These are phyloP conservation scores for Thraustochytrium sp. DNA, from an alignment of 352 stramenopile species.

Conservation along the genomic window DNA sequence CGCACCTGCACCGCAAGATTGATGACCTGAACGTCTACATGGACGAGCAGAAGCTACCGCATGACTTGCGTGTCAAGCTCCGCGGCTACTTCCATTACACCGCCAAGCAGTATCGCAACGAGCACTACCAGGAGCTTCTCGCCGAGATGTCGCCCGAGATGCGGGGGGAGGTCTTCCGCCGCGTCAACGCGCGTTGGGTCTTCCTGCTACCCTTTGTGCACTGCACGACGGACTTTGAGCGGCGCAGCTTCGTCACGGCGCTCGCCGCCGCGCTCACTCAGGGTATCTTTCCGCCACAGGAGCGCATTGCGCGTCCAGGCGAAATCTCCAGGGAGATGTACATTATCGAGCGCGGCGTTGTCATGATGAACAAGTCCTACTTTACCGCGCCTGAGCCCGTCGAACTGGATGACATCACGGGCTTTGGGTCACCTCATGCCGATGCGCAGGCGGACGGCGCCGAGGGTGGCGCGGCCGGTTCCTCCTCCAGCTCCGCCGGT, in stretches of 20 bases:
- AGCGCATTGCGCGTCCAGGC: conserved; percentile 16
- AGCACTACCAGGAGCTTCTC: conserved; percentile 41
- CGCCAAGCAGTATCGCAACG: conserved; percentile 7
- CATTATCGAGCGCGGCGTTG: conserved; percentile 44
- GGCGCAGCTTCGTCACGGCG: conserved; percentile 31
- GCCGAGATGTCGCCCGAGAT: conserved; percentile 43
- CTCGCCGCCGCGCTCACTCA: conserved; percentile 2
- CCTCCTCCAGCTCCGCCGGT: neutral
- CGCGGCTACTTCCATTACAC: conserved; percentile 43
- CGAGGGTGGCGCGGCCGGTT: too few species aligned
- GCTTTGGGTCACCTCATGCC: neutral
- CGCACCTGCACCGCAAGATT: conserved; percentile 34
- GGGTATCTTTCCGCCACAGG: conserved; percentile 27
- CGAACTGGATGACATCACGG: neutral
- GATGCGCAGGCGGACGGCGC: neutral
- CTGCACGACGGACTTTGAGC: conserved; percentile 15
- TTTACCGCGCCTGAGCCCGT: neutral
- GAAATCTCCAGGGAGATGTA: conserved; percentile 17
- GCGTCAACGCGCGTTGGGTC: conserved; percentile 28
- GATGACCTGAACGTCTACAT: conserved; percentile 50
- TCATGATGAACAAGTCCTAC: conserved; percentile 34
- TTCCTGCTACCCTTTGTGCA: conserved; percentile 31
- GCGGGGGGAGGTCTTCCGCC: conserved; percentile 19
- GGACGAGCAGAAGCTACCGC: conserved; percentile 35
- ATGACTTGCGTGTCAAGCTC: neutral